Conservation (phyloP, 1,284 basidiomycete genomes). For the Heterobasidion occidentale region DNA sequence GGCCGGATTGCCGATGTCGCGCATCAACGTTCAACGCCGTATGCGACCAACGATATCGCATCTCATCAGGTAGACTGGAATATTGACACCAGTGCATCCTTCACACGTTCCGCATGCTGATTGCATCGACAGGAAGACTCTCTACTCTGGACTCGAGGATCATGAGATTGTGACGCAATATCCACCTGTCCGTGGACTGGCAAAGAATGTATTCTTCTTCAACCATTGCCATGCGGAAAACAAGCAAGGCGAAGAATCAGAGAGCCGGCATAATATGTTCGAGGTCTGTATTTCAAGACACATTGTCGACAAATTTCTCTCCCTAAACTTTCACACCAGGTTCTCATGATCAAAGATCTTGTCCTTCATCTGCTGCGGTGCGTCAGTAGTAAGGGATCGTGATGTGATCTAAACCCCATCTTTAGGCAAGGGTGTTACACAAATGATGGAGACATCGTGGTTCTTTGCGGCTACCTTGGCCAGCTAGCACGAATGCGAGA, state of each 20-base stretch:
- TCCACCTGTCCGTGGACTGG: conserved; percentile 47
- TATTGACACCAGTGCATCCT: not conserved
- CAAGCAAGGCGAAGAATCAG: conserved; percentile 41
- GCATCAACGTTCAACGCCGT: conserved; percentile 31
- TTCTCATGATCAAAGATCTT: conserved; percentile 61
- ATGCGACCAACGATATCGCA: conserved; percentile 37
- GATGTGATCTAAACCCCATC: conserved; percentile 19
- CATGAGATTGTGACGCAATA: conserved; percentile 42
- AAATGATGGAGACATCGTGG: conserved; percentile 54
- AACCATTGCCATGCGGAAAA: conserved; percentile 48
- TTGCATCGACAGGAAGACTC: conserved; percentile 32
- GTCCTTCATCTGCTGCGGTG: conserved; percentile 38
- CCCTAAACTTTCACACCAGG: conserved; percentile 28
- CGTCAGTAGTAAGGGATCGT: not conserved
- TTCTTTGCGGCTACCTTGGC: conserved; percentile 70
- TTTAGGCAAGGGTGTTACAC: conserved; percentile 34
- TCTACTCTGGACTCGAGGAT: conserved; percentile 54
- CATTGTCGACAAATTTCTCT: not conserved
- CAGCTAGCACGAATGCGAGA: conserved; percentile 43
- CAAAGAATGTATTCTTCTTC: conserved; percentile 52
- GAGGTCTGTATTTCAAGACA: conserved; percentile 37
- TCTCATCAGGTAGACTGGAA: conserved; percentile 24
- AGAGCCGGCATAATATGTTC: conserved; percentile 55
- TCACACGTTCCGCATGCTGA: no score
- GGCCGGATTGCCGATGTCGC: conserved; percentile 31